Evolutionary conservation across 2,329 filamentous ascomycete genomes (phyloP).

Genomic region (Lecanoromycetidae sp.): DNA sequence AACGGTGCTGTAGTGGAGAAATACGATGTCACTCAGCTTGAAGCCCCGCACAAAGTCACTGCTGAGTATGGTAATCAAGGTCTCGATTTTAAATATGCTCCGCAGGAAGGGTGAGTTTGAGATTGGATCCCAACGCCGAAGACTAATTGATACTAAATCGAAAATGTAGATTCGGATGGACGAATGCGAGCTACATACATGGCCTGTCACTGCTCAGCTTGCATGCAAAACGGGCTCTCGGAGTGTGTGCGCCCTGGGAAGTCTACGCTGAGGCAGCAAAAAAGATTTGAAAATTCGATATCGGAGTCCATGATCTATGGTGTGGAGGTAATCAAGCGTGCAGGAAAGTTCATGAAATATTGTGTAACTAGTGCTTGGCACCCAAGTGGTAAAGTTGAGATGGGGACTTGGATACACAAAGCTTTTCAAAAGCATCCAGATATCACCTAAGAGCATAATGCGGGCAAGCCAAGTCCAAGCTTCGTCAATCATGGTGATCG

Average conservation of each 20-base stretch:
- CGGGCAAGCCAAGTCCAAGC: too few relatives aligned
- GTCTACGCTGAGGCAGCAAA: slow-evolving; percentile 35
- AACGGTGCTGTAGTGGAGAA: slow-evolving; percentile 98
- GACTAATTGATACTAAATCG: slow-evolving; percentile 22
- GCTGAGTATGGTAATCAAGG: slow-evolving; percentile 98
- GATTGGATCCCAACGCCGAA: neutral
- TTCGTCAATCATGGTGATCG: too few relatives aligned
- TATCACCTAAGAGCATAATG: too few relatives aligned
- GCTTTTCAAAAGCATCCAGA: too few relatives aligned
- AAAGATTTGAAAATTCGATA: neutral
- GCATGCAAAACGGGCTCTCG: slow-evolving; percentile 79
- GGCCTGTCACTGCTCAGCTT: slow-evolving; percentile 78
- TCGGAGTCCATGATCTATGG: too few relatives aligned
- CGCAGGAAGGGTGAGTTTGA: slow-evolving; percentile 75
- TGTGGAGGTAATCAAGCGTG: too few relatives aligned
- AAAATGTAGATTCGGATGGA: slow-evolving; percentile 75
- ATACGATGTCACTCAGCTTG: slow-evolving; percentile 84
- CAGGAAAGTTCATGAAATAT: too few relatives aligned
- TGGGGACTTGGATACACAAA: too few relatives aligned
- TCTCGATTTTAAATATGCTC: slow-evolving; percentile 85
- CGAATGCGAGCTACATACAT: slow-evolving; percentile 95
- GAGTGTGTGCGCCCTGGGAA: slow-evolving; percentile 75
- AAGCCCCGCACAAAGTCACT: slow-evolving; percentile 86
- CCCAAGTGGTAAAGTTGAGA: too few relatives aligned
- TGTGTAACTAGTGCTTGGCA: too few relatives aligned